These are phyloP conservation scores for Rhodotorula sphaerocarpa DNA, from an alignment of 768 basidiomycete genomes.

Conservation along the genomic window DNA sequence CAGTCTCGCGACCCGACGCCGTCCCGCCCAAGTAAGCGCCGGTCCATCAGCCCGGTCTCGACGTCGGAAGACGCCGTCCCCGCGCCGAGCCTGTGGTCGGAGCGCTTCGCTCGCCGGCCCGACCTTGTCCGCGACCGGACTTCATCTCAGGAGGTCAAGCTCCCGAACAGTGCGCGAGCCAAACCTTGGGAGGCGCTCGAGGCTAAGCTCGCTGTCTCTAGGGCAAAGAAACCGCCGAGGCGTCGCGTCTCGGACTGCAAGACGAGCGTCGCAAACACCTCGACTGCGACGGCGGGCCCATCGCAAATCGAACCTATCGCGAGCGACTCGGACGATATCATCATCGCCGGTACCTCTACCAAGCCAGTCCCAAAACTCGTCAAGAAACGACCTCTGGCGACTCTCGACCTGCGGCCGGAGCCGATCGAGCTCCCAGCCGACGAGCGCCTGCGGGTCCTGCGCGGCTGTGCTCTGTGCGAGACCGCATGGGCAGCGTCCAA, in stretches of 20 bases:
- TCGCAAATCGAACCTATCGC: not conserved
- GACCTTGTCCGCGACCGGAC: too few species aligned
- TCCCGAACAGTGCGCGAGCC: not conserved
- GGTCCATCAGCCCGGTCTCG: not conserved
- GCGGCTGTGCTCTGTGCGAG: slow-evolving; percentile 15
- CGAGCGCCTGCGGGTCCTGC: slow-evolving; percentile 15
- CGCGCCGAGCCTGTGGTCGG: not conserved
- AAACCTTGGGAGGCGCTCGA: slow-evolving; percentile 27
- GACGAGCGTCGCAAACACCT: not conserved
- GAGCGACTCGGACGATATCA: not conserved
- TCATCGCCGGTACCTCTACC: not conserved
- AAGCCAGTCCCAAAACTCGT: not conserved
- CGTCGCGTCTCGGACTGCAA: not conserved
- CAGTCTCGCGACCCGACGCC: too few species aligned
- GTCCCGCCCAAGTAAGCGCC: not conserved
- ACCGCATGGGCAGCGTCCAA: slow-evolving; percentile 5
- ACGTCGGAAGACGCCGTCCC: not conserved
- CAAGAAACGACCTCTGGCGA: not conserved
- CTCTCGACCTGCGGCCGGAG: not conserved
- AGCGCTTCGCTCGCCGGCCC: not conserved
- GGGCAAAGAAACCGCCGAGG: not conserved
- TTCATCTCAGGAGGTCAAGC: not conserved
- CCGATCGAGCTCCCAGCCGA: slow-evolving; percentile 18
- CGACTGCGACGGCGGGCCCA: too few species aligned
- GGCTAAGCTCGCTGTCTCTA: not conserved